Conservation (phyloP, 2,329 filamentous ascomycete genomes). For the Ceratocystis albifundus region DNA sequence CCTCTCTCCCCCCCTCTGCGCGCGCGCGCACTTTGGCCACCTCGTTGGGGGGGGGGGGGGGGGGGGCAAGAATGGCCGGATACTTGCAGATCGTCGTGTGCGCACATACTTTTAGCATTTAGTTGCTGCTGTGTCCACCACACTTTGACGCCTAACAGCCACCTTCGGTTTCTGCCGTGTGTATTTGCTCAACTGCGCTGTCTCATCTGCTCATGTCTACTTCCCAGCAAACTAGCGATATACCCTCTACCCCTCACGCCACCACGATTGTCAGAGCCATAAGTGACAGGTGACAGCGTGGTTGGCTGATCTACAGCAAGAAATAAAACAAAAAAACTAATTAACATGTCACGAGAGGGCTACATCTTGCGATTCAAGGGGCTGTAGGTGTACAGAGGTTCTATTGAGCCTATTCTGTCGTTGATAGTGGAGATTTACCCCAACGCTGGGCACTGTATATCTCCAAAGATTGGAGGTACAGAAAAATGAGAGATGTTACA, state of each 20-base stretch:
- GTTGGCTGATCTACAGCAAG: background rate
- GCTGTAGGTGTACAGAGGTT: conserved; percentile 5
- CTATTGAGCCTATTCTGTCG: conserved; percentile 11
- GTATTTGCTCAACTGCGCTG: background rate
- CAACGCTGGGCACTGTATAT: background rate
- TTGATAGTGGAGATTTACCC: conserved; percentile 1
- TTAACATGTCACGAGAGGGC: background rate
- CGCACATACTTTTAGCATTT: background rate
- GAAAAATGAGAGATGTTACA: background rate
- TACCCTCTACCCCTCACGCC: background rate
- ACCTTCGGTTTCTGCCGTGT: background rate
- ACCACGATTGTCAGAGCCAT: background rate
- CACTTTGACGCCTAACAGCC: background rate
- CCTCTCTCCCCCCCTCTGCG: background rate
- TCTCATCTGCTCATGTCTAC: background rate
- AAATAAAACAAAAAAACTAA: background rate
- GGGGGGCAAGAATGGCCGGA: background rate
- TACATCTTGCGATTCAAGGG: background rate
- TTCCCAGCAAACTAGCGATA: background rate
- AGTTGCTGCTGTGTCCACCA: background rate
- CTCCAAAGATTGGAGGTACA: background rate
- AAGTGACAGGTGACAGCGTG: background rate
- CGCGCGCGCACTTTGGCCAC: background rate
- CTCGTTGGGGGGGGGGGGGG: no score
- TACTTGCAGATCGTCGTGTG: background rate